Conservation (phyloP, 495 filamentous ascomycete genomes). For the Penicillium canariense region DNA sequence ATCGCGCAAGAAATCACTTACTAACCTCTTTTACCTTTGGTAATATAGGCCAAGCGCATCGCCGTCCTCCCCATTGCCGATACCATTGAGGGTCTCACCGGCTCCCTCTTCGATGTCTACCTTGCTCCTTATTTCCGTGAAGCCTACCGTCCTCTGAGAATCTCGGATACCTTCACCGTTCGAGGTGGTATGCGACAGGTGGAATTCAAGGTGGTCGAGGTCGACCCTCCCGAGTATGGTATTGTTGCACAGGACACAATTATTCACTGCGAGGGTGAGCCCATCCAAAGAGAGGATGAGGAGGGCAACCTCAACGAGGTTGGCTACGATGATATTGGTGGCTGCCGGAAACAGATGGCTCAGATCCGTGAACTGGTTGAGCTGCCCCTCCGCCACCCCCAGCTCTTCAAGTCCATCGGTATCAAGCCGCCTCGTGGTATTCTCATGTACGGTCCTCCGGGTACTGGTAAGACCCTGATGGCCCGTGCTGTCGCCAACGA, state of each 20-base stretch:
- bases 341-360: conserved; percentile 99
- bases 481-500: conserved; percentile 98
- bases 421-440: conserved; percentile 99
- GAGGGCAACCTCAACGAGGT: conserved; percentile 99
- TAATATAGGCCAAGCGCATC: conserved; percentile 87
- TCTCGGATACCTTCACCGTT: conserved; percentile 95
- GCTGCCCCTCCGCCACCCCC: conserved; percentile 91
- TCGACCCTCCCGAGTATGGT: conserved; percentile 95
- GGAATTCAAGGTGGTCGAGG: conserved; percentile 98
- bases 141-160: conserved; percentile 92
- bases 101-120: conserved; percentile 97
- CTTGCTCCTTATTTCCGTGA: conserved; percentile 99
- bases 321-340: conserved; percentile 98
- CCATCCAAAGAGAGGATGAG: conserved; percentile 97
- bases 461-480: conserved; percentile 99
- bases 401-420: conserved; percentile 99
- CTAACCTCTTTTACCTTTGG: conserved; percentile 12
- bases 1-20: neutral
- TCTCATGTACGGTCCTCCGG: conserved; percentile 93
- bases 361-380: conserved; percentile 98
- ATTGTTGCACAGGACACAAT: conserved; percentile 98
- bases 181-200: conserved; percentile 98
- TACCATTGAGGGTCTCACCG: conserved; percentile 94
- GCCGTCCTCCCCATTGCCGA: conserved; percentile 98
- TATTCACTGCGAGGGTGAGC: conserved; percentile 98